Percentiles rank a stretch among this genome's conserved stretches.
Evolutionary conservation across 768 basidiomycete species (phyloP).

Genomic region (Chalciporus chontae): DNA sequence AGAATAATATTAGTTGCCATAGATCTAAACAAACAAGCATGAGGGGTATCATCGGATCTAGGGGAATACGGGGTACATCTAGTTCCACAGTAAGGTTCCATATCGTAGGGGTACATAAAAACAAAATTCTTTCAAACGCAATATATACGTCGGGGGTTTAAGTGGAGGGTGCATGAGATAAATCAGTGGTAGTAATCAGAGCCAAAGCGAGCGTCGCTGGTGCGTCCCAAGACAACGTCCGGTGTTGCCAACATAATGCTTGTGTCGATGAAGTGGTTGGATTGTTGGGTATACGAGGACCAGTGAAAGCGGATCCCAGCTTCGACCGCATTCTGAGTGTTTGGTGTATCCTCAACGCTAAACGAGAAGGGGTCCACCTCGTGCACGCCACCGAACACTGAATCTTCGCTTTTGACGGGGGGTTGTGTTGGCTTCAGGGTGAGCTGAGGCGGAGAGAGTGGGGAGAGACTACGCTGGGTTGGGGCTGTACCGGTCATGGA

Average conservation of each 20-base stretch:
- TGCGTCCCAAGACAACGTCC: slow-evolving; percentile 30
- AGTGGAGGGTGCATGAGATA: not conserved
- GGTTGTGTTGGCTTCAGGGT: slow-evolving; percentile 3
- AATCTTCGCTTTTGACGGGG: slow-evolving; percentile 37
- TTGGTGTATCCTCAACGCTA: slow-evolving; percentile 24
- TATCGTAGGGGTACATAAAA: slow-evolving; percentile 7
- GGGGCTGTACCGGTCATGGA: slow-evolving; percentile 46
- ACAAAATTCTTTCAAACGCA: too few relatives aligned
- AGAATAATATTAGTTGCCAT: not conserved
- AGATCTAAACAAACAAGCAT: slow-evolving; percentile 1
- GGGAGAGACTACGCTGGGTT: slow-evolving; percentile 38
- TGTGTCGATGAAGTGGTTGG: slow-evolving; percentile 27
- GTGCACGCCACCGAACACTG: slow-evolving; percentile 38
- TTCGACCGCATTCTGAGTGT: slow-evolving; percentile 13
- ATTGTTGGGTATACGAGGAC: slow-evolving; percentile 27
- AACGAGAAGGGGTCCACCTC: slow-evolving; percentile 55
- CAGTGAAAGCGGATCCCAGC: slow-evolving; percentile 16
- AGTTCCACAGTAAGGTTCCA: slow-evolving; percentile 12
- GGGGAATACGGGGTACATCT: slow-evolving; percentile 19
- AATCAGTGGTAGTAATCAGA: slow-evolving; percentile 35
- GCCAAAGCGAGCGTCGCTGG: slow-evolving; percentile 40
- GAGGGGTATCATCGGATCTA: slow-evolving; percentile 23
- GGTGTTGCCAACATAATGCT: slow-evolving; percentile 31
- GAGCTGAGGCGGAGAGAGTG: slow-evolving; percentile 19
- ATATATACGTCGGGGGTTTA: not conserved